These are phyloP conservation scores for Plasmodium coatneyi DNA, from an alignment of 169 alveolate genomes.

Conservation along the genomic window DNA sequence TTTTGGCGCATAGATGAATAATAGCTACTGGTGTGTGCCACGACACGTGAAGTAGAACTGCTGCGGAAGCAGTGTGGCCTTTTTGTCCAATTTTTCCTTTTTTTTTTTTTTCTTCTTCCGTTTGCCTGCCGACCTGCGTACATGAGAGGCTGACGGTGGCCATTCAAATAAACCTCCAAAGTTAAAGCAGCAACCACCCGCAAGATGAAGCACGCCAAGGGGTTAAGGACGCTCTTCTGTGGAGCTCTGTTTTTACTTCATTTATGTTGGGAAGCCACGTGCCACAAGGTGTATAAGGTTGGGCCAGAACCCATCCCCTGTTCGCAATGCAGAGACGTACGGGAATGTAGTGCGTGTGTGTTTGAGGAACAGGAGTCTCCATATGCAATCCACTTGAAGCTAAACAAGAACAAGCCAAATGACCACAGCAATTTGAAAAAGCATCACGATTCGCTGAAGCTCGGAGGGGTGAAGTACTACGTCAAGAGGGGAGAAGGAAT, in stretches of 20 bases:
- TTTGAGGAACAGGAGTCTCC: constrained; percentile 54
- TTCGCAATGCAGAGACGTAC: constrained; percentile 32
- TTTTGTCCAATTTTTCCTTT: too few relatives aligned
- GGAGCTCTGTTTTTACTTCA: not conserved
- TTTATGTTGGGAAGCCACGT: not conserved
- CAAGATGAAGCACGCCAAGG: not conserved
- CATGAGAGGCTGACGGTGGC: too few relatives aligned
- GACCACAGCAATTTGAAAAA: constrained; percentile 46
- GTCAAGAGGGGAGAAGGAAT: constrained; percentile 69
- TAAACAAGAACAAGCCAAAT: constrained; percentile 5
- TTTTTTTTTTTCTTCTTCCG: too few relatives aligned
- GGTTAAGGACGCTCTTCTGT: constrained; percentile 5
- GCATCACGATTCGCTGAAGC: constrained; percentile 58
- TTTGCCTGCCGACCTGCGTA: too few relatives aligned
- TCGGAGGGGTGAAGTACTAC: constrained; percentile 58
- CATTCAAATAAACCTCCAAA: too few relatives aligned
- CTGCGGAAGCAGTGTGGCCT: too few relatives aligned
- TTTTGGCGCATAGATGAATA: not conserved
- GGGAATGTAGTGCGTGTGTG: constrained; percentile 41
- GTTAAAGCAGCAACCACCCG: not conserved
- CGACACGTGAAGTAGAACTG: too few relatives aligned
- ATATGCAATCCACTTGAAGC: constrained; percentile 44
- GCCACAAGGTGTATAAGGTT: constrained; percentile 3
- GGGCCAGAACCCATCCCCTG: constrained; percentile 49
- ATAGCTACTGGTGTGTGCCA: not conserved